Percentiles rank a stretch among this genome's conserved stretches.
These are phyloP conservation scores for Neocatenulostroma microsporum DNA, from an alignment of 2,329 filamentous ascomycete genomes.

Conservation along the genomic window DNA sequence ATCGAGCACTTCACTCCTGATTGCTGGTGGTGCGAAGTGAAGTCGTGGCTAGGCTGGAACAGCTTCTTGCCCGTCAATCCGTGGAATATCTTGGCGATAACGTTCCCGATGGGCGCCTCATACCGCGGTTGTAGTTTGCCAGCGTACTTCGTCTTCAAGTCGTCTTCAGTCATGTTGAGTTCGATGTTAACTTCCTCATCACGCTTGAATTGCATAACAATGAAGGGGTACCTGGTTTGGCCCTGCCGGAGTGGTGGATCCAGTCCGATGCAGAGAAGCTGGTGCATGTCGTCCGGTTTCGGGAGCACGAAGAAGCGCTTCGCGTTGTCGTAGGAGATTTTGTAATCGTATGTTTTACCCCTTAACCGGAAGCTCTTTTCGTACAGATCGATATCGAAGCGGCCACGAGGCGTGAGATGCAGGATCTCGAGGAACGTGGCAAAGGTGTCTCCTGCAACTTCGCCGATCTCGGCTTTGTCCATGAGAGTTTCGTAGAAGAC, in stretches of 20 bases:
- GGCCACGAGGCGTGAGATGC: conserved; percentile 95
- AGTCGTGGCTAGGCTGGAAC: conserved; percentile 87
- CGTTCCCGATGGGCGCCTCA: conserved; percentile 85
- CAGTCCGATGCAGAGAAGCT: conserved; percentile 86
- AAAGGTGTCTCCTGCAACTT: conserved; percentile 96
- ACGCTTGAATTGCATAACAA: conserved; percentile 98
- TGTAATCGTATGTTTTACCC: conserved; percentile 99
- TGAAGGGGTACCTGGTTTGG: conserved; percentile 94
- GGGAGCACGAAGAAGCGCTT: conserved; percentile 99
- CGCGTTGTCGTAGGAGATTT: conserved; percentile 95
- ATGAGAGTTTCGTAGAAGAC: conserved; percentile 98
- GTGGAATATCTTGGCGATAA: conserved; percentile 91
- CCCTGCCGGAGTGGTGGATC: conserved; percentile 94
- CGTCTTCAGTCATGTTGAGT: conserved; percentile 87
- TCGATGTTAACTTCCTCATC: conserved; percentile 97
- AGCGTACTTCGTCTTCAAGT: conserved; percentile 78
- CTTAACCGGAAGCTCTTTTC: conserved; percentile 93
- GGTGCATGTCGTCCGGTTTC: conserved; percentile 96
- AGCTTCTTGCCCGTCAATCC: conserved; percentile 93
- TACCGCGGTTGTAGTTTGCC: conserved; percentile 84
- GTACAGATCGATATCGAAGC: conserved; percentile 99
- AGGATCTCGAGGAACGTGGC: conserved; percentile 95
- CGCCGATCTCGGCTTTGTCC: conserved; percentile 97
- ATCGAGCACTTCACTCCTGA: conserved; percentile 99
- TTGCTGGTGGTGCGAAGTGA: conserved; percentile 85